Evolutionary conservation across 495 filamentous ascomycete genomes (phyloP).

Genomic region (Trichocladium antarcticum): DNA sequence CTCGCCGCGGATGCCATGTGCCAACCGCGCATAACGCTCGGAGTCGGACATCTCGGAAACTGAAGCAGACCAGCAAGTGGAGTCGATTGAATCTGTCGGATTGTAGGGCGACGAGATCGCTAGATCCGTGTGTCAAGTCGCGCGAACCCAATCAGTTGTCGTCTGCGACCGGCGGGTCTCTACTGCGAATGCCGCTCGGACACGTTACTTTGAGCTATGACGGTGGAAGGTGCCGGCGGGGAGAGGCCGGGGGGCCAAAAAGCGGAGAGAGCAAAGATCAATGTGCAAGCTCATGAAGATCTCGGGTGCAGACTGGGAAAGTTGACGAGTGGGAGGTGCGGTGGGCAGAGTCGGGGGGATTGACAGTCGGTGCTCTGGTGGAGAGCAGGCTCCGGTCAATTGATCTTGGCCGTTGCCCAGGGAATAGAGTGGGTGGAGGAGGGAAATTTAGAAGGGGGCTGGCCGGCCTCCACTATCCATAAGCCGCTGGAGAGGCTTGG

Average conservation of each 20-base stretch:
- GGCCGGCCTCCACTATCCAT: constrained; percentile 18
- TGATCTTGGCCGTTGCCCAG: constrained; percentile 22
- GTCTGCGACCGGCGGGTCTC: background rate
- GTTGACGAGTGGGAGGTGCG: background rate
- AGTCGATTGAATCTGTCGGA: background rate
- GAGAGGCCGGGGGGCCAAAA: background rate
- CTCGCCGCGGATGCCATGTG: constrained; percentile 21
- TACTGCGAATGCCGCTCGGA: constrained; percentile 8
- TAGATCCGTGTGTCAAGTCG: background rate
- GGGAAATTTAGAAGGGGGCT: constrained; percentile 22
- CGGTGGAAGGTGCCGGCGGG: background rate
- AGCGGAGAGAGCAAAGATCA: background rate
- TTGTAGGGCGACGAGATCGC: background rate
- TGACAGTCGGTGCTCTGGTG: background rate
- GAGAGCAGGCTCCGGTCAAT: background rate
- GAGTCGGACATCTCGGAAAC: constrained; percentile 14
- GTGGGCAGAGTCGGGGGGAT: constrained; percentile 2
- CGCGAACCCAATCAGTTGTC: background rate
- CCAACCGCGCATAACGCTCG: constrained; percentile 19
- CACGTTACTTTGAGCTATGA: constrained; percentile 8
- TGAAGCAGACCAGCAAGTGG: background rate
- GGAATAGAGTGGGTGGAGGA: constrained; percentile 11
- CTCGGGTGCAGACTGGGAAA: background rate
- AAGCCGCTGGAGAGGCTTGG: background rate
- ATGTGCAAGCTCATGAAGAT: constrained; percentile 5